Evolutionary conservation across 345 rosid genomes (phyloP), one percentile per base, ranked within the genome.

Genomic region (Citrus australasica): DNA sequence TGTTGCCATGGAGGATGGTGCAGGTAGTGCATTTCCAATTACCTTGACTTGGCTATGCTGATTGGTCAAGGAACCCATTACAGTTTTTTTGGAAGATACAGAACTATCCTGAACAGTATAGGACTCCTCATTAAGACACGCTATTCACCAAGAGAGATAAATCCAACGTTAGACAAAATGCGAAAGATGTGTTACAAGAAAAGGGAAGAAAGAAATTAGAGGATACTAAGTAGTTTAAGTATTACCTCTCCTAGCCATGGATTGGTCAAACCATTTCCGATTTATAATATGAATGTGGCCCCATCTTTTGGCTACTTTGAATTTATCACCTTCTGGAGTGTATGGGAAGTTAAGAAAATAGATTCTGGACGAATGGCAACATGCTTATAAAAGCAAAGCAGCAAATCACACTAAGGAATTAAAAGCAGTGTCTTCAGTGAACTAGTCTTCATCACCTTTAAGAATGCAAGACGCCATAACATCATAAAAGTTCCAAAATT

Each of bases 281-380:
- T 87, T 81, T 68, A 96, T 93, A 79, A 94, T 91, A 84, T 83
- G 88, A 83, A 94, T 88, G 80, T 86, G 90, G 70, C 98, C 98
- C 99, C 99, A 96, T 83, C 87, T 89, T 61, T 79, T 81, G 55
- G 99, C 98, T 87, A 92, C 97, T 88, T 87, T 89, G 85, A 88
- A 91, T 82, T 96, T 96, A 87, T 94, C 98, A 79, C 99, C 95
- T 88, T 92, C 94, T 74, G 99, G 90, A 81, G 90, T 89, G 87
- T 96, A 82, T 77, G 64, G 73, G 81, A 76, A 72, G 92, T 92
- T 82, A 93, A 89, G 97, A 83, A 74, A 73, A 75, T 40, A 82
- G 14, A 40, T 25, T 64, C 76, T 16, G 53, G 37, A 55, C 38
- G 21, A 48, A 63, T 19, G 30, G 67, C 33, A 32, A 48, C n/a